A percentile compares a stretch with the other conserved stretches of the same genome.
These are phyloP conservation scores for Diversispora epigaea DNA, from an alignment of 192 early-diverging fungal genomes.

Conservation along the genomic window DNA sequence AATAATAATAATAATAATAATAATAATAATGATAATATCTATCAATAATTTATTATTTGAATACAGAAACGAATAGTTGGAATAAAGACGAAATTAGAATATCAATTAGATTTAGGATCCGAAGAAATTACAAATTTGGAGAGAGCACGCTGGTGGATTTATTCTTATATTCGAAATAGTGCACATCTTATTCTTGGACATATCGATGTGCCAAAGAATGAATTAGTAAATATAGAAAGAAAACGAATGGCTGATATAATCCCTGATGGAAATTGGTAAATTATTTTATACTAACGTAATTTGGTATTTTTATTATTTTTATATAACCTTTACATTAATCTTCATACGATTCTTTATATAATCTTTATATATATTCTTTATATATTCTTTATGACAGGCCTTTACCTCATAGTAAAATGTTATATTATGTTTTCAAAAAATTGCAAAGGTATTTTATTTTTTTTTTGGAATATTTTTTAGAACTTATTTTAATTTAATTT, in stretches of 20 bases:
- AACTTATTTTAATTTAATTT: slow-evolving; percentile 12
- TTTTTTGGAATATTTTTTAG: background rate
- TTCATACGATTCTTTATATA: background rate
- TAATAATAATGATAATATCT: background rate
- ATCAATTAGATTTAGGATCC: slow-evolving; percentile 31
- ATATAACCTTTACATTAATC: background rate
- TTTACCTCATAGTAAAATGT: slow-evolving; percentile 34
- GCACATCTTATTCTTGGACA: slow-evolving; percentile 38
- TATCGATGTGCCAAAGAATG: slow-evolving; percentile 36
- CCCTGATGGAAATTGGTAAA: slow-evolving; percentile 33
- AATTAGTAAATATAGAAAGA: slow-evolving; percentile 31
- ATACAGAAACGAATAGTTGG: slow-evolving; percentile 28
- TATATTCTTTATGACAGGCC: slow-evolving; percentile 7
- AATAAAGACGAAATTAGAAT: slow-evolving; percentile 42
- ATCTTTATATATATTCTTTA: background rate
- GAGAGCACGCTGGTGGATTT: slow-evolving; percentile 37
- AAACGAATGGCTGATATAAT: slow-evolving; percentile 39
- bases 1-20: background rate
- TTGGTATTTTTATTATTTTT: background rate
- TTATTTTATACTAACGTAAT: background rate
- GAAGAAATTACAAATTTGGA: slow-evolving; percentile 37
- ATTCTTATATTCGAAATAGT: slow-evolving; percentile 36
- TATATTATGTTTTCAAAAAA: slow-evolving; percentile 35
- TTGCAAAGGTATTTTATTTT: slow-evolving; percentile 29
- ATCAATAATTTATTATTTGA: background rate